A percentile compares a stretch with the other conserved stretches of the same genome.
Evolutionary conservation across 768 basidiomycete genomes (phyloP).

Genomic region (Suillus variegatus): DNA sequence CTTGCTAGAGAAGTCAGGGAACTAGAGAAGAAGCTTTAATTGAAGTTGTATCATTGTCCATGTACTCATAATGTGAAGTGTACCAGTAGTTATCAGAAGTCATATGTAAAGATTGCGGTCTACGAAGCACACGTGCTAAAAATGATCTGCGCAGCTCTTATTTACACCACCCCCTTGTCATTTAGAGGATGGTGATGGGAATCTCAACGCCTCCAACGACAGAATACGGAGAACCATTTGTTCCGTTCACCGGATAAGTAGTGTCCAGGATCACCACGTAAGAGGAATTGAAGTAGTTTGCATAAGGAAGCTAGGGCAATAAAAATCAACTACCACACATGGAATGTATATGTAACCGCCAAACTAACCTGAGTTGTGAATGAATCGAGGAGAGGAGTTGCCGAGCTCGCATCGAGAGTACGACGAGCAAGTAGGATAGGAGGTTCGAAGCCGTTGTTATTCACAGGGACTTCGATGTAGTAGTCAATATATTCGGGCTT

Average conservation of each 20-base stretch:
- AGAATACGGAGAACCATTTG: conserved; percentile 22
- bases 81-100: background rate
- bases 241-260: conserved; percentile 23
- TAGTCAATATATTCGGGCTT: conserved; percentile 31
- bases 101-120: background rate
- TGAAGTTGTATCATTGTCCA: background rate
- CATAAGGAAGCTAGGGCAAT: conserved; percentile 22
- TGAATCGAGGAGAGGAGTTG: conserved; percentile 9
- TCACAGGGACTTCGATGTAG: conserved; percentile 33
- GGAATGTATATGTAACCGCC: background rate
- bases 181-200: conserved; percentile 13
- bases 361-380: conserved; percentile 23
- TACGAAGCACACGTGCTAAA: background rate
- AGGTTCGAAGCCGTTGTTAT: conserved; percentile 33
- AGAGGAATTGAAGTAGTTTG: conserved; percentile 21
- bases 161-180: background rate
- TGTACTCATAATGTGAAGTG: background rate
- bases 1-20: conserved; percentile 15
- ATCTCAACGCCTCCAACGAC: conserved; percentile 23
- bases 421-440: conserved; percentile 30
- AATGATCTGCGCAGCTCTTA: background rate
- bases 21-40: background rate
- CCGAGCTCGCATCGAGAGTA: conserved; percentile 11
- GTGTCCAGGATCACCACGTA: conserved; percentile 28
- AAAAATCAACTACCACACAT: conserved; percentile 7